Percentiles rank a stretch among this genome's conserved stretches.
Evolutionary conservation across 2,329 filamentous ascomycete genomes (phyloP).

Genomic region (Neofusicoccum sp.): DNA sequence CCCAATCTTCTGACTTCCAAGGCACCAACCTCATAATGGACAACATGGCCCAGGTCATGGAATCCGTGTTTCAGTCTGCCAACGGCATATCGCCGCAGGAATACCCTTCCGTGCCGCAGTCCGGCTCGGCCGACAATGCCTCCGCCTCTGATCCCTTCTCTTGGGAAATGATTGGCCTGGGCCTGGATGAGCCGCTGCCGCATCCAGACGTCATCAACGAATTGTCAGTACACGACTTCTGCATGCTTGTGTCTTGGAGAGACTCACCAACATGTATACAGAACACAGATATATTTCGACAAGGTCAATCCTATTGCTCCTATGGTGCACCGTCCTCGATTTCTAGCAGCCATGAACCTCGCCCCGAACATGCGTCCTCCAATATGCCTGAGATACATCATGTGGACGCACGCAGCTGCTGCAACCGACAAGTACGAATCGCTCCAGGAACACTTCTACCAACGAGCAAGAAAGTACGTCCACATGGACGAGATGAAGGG

Average conservation of each 20-base stretch:
- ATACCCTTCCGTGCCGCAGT: background rate
- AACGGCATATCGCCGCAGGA: background rate
- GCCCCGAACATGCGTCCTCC: slow-evolving; percentile 83
- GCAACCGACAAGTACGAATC: slow-evolving; percentile 77
- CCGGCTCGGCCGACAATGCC: background rate
- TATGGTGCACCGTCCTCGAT: slow-evolving; percentile 86
- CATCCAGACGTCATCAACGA: slow-evolving; percentile 80
- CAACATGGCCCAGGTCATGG: background rate
- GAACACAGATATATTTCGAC: slow-evolving; percentile 82
- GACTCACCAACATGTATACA: slow-evolving; percentile 33
- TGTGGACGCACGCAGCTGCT: slow-evolving; percentile 92
- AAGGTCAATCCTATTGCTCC: slow-evolving; percentile 84
- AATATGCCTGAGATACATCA: slow-evolving; percentile 84
- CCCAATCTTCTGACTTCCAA: background rate
- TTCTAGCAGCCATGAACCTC: slow-evolving; percentile 84
- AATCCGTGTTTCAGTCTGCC: background rate
- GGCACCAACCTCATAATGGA: background rate
- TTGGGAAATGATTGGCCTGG: slow-evolving; percentile 84
- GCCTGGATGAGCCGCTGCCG: slow-evolving; percentile 78
- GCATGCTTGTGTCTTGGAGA: background rate
- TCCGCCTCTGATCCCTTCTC: slow-evolving; percentile 45
- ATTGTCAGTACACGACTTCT: slow-evolving; percentile 54
- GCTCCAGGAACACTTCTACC: slow-evolving; percentile 85
- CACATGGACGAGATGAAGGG: slow-evolving; percentile 89
- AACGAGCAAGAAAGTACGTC: slow-evolving; percentile 82